Evolutionary conservation across 345 rosid species (phyloP).

Genomic region (Streptanthus diversifolius): DNA sequence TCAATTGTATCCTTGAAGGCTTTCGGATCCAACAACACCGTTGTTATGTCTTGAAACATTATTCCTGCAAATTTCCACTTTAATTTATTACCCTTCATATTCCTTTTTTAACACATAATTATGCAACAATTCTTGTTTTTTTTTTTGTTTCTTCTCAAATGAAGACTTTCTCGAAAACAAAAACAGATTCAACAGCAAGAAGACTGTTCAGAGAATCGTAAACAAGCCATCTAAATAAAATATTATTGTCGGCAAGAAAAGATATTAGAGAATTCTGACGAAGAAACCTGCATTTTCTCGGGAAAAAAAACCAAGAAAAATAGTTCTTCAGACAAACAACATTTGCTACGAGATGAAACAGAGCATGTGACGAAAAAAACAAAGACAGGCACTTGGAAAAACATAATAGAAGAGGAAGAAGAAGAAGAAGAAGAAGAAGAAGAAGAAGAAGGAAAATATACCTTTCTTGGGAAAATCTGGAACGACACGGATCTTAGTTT

Average conservation of each 20-base stretch:
- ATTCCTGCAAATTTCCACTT: slow-evolving; percentile 50
- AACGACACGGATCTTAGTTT: slow-evolving; percentile 78
- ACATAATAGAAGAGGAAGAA: not conserved
- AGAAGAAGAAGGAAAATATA: slow-evolving; percentile 1
- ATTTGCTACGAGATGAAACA: slow-evolving; percentile 20
- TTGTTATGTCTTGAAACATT: slow-evolving; percentile 95
- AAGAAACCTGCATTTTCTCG: slow-evolving; percentile 8
- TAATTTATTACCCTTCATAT: not conserved
- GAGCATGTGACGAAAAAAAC: not conserved
- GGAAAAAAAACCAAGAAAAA: not conserved
- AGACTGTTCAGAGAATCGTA: not conserved
- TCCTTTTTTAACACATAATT: not conserved
- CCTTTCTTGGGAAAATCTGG: slow-evolving; percentile 87
- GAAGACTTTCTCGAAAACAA: not conserved
- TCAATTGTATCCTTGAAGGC: slow-evolving; percentile 92
- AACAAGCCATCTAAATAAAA: not conserved
- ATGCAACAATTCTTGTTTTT: not conserved
- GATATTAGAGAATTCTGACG: not conserved
- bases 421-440: not conserved
- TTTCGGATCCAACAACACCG: slow-evolving; percentile 77
- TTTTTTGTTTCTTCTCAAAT: no score
- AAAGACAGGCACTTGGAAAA: not conserved
- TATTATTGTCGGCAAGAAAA: not conserved
- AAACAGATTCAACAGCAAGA: not conserved
- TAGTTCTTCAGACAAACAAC: not conserved